Base-by-base conservation (phyloP, 208 protist genomes). In the Leishmania aethiopica region DNA sequence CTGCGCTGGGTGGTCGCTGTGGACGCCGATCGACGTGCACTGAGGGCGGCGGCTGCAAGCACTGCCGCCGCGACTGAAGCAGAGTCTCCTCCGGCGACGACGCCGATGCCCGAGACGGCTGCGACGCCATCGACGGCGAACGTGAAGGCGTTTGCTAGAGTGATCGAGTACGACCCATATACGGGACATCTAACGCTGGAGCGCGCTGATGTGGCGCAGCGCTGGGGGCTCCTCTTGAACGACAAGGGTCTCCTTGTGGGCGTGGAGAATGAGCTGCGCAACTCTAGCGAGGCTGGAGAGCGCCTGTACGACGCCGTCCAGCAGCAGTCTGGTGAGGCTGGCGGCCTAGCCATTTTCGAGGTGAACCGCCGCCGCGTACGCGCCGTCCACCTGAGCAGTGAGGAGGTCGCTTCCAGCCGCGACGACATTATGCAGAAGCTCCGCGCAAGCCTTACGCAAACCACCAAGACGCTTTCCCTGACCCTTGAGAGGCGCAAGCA, bases 171-270 rank as follows among this genome's bases (percentile, higher is more conserved):
- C 78, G 78, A 88, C 67, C 78, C 85, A 1, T 70, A 75, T 49
- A 75, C 86, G 32, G 84, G 89, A 67, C 40, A 78, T 49, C 35
- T 92, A 53, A 81, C 79, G n/a, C 88, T 95, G 67, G 87, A 90
- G 80, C 89, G 92, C 4, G 53, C 57, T 25, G 67, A 35, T n/a
- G 32, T 72, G 5, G 62, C 80, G 15, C 86, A 80, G 59, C 88
- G 78, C 45, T 95, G 92, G 92, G 92, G 92, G 45, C 57, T 92
- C 35, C 82, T 91, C 80, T 25, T 95, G 51, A 91, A 93, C 85
- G 32, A 64, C 47, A 59, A 60, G 45, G 90, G 89, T 2, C 15
- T 79, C 28, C 73, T 95, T 13, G 78, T 93, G 64, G 89, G 89
- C 35, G 10, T 95, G 37, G 86, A 91, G 74, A 92, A 91, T 82